These are phyloP conservation scores for Cupressus sempervirens DNA, from an alignment of 75 land plant genomes.

Conservation along the genomic window DNA sequence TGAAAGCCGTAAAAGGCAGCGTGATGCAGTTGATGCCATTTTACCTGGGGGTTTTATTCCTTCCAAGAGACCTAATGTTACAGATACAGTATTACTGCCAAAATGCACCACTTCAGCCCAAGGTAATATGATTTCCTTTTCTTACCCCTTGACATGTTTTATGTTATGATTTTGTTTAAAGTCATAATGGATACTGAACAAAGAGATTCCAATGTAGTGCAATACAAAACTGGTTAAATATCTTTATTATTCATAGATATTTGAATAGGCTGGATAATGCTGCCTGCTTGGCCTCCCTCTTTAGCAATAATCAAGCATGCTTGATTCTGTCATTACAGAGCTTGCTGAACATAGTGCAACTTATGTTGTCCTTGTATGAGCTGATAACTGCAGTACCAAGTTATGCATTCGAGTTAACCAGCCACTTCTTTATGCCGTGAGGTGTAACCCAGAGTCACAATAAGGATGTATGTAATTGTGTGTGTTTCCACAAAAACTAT, in stretches of 20 bases:
- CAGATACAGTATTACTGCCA: slow-evolving; percentile 8
- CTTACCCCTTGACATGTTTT: not conserved
- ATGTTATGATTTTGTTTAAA: not conserved
- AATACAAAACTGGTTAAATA: not conserved
- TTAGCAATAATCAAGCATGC: not conserved
- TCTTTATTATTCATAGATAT: not conserved
- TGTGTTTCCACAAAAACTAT: too few relatives aligned
- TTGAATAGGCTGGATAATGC: not conserved
- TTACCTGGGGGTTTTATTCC: slow-evolving; percentile 43
- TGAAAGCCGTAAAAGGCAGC: slow-evolving; percentile 51
- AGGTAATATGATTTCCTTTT: not conserved
- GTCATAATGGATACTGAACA: not conserved
- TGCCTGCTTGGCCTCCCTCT: not conserved
- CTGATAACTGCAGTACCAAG: too few relatives aligned
- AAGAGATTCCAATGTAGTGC: not conserved
- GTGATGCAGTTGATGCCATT: slow-evolving; percentile 61
- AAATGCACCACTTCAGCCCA: not conserved
- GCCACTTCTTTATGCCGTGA: too few relatives aligned
- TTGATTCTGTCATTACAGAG: not conserved
- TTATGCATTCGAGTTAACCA: too few relatives aligned
- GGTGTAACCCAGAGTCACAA: too few relatives aligned
- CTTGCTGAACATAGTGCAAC: not conserved
- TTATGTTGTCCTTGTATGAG: too few relatives aligned
- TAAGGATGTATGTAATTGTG: too few relatives aligned
- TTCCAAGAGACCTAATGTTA: slow-evolving; percentile 39